Percentiles rank a stretch among this genome's conserved stretches.
Evolutionary conservation across 768 basidiomycete species (phyloP).

Genomic region (Rhizopogon rudus): DNA sequence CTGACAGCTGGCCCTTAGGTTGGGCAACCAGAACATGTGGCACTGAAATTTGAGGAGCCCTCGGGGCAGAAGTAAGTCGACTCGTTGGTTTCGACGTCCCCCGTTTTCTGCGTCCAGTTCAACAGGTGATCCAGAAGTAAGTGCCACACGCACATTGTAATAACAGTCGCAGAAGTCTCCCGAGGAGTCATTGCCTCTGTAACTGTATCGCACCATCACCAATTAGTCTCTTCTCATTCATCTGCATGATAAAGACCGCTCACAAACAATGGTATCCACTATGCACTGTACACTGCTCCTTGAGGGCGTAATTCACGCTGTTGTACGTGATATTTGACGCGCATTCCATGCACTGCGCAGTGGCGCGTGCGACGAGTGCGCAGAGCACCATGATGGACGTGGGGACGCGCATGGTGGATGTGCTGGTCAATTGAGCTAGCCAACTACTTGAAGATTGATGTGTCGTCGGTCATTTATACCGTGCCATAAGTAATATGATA

Average conservation of each 20-base stretch:
- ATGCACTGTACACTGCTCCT: neutral
- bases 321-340: neutral
- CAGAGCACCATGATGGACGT: neutral
- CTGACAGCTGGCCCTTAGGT: neutral
- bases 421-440: no score
- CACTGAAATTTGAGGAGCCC: neutral
- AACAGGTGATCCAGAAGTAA: neutral
- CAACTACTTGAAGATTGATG: no score
- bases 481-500: no score
- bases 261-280: conserved; percentile 1
- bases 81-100: neutral
- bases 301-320: neutral
- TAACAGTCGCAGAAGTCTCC: neutral
- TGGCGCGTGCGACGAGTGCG: neutral
- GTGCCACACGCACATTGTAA: neutral
- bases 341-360: neutral
- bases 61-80: neutral
- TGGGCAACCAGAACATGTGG: neutral
- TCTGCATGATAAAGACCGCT: neutral
- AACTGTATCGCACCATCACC: neutral
- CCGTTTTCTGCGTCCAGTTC: neutral
- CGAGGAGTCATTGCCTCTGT: neutral
- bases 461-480: no score
- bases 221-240: neutral
- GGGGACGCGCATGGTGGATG: neutral